Conservation (phyloP, 2,329 filamentous ascomycete genomes). For the Phaeosphaeriaceae sp. region DNA sequence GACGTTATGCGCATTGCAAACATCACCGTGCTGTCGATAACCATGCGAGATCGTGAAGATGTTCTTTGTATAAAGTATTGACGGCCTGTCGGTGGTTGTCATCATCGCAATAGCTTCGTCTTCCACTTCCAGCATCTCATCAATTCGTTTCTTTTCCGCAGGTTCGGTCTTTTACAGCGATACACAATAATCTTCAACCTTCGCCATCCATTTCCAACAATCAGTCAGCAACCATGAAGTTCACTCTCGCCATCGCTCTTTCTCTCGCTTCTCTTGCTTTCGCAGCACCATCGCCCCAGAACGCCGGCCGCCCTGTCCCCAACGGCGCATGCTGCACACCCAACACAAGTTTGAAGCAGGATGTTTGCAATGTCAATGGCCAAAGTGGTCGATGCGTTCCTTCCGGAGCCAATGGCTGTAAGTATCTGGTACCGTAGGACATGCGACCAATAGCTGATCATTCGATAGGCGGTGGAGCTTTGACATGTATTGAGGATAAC, state of each 20-base stretch:
- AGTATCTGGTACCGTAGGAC: constrained; percentile 2
- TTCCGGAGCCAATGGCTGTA: constrained; percentile 31
- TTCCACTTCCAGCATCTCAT: not conserved
- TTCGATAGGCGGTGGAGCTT: constrained; percentile 25
- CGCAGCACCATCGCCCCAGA: constrained; percentile 27
- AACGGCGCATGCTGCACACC: constrained; percentile 33
- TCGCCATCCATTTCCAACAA: constrained; percentile 2
- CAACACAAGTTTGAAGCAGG: constrained; percentile 39
- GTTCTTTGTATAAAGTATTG: not conserved
- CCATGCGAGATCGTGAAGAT: not conserved
- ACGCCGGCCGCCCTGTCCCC: constrained; percentile 32
- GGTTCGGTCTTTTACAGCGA: constrained; percentile 19
- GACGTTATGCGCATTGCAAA: constrained; percentile 12
- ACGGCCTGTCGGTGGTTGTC: not conserved
- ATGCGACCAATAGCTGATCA: not conserved
- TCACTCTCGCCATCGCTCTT: constrained; percentile 26
- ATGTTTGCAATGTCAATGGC: constrained; percentile 39
- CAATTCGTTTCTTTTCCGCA: constrained; percentile 12
- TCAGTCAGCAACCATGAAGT: constrained; percentile 25
- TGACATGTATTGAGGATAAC: constrained; percentile 38
- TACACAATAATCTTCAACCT: constrained; percentile 1
- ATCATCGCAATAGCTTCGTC: not conserved
- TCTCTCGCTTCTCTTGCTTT: constrained; percentile 24
- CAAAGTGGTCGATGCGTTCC: constrained; percentile 36
- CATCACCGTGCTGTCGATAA: not conserved